Evolutionary conservation across 192 early-diverging fungal genomes (phyloP), one percentile per base, ranked within the genome.

Genomic region (Coemansia biformis): DNA sequence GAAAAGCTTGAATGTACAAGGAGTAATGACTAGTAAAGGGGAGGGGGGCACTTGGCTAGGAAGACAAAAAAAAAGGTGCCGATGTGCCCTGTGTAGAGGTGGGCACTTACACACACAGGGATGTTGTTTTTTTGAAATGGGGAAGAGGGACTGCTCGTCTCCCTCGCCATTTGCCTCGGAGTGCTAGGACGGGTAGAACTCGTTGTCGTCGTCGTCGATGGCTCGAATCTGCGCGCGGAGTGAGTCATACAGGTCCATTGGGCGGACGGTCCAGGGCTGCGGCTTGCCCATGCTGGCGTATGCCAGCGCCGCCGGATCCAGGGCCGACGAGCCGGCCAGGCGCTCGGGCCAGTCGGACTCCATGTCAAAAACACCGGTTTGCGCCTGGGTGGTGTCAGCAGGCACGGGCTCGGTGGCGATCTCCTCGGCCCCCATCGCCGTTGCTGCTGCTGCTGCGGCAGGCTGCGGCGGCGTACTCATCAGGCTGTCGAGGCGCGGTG

Each of bases 181-280:
- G n/a, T n/a, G 24, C 24, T 26, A 61, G 1, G 34, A 41, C 18
- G 50, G 28, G 45, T 63, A 72, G 29, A 58, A 73, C 41, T 64
- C 69, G 47, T 73, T 58, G 57, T 73, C 69, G 39, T 65, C 69
- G 24, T 65, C 69, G 42, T 73, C 69, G 36, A 73, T 65, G 35
- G 54, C 69, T 7, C 49, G 54, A 37, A 73, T 53, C 46, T 73
- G 69, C 1, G 62, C 69, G 31, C 50, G 41, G n/a, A 56, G 46
- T 14, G 62, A 60, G 31, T 65, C 51, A 48, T 61, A 62, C n/a
- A 46, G 19, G 32, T 42, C 48, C 43, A 41, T 42, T 9, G 62
- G 54, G 31, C 62, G 69, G 15, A 73, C 58, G 13, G 62, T 22
- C 69, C 69, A 73, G 4, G 69, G 69, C 43, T 65, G 48, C 5